Evolutionary conservation across 805 yeast species (phyloP).

Genomic region (Priceomyces melissophilus): DNA sequence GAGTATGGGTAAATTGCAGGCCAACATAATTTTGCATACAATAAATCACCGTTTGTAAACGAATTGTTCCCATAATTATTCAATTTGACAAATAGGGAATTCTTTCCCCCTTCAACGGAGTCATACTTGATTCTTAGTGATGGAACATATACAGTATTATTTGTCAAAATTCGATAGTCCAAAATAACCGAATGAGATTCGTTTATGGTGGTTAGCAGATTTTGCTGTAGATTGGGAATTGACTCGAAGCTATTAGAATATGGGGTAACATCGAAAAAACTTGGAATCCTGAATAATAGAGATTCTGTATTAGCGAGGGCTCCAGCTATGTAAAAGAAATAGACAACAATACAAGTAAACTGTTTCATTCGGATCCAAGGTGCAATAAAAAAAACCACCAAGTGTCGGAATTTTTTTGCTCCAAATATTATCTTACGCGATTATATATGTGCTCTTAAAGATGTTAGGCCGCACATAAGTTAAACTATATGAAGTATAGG

Average conservation of each 20-base stretch:
- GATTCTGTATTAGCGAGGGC: constrained; percentile 38
- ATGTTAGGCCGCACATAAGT: no score
- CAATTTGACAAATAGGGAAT: constrained; percentile 24
- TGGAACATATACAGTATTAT: neutral
- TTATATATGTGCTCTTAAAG: no score
- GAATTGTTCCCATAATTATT: constrained; percentile 31
- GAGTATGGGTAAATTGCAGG: constrained; percentile 30
- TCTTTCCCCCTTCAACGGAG: constrained; percentile 6
- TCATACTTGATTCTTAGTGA: constrained; percentile 7
- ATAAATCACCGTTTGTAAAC: constrained; percentile 21
- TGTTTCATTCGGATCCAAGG: no score
- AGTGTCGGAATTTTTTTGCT: no score
- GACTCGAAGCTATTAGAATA: constrained; percentile 4
- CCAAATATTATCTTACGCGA: no score
- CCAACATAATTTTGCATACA: constrained; percentile 34
- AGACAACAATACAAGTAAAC: no score
- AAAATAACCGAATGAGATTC: constrained; percentile 17
- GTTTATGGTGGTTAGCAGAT: constrained; percentile 10
- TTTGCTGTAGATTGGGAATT: neutral
- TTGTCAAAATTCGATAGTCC: constrained; percentile 23
- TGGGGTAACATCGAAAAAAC: constrained; percentile 31
- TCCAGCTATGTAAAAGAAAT: neutral
- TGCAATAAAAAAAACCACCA: no score
- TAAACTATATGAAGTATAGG: no score
- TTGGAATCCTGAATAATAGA: constrained; percentile 26